Conservation (phyloP, 148 eudicot genomes). For the Arbutus unedo region DNA sequence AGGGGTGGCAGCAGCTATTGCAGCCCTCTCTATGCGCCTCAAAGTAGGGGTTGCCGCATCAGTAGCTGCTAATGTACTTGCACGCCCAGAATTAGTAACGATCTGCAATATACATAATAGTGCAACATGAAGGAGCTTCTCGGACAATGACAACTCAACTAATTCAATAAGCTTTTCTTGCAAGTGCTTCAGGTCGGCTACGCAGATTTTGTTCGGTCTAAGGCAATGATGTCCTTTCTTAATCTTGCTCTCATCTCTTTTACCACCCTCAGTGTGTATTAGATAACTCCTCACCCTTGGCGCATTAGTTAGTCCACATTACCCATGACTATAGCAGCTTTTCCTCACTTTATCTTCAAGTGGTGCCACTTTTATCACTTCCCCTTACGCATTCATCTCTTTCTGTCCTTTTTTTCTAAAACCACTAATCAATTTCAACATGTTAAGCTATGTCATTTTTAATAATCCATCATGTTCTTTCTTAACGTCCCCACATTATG, state of each 20-base stretch:
- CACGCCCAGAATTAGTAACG: conserved; percentile 96
- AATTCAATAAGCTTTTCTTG: background rate
- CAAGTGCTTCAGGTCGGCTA: background rate
- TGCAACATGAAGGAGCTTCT: background rate
- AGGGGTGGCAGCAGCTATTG: conserved; percentile 99
- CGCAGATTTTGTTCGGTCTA: background rate
- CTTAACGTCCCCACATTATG: background rate
- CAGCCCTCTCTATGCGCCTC: conserved; percentile 97
- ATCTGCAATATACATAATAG: conserved; percentile 44
- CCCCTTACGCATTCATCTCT: background rate
- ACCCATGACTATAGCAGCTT: no score
- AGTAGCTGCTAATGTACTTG: conserved; percentile 89
- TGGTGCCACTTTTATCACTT: background rate
- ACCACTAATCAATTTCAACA: background rate
- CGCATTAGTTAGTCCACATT: background rate
- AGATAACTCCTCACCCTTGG: background rate
- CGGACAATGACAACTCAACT: background rate
- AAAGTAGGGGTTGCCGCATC: conserved; percentile 98
- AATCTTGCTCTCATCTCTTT: background rate
- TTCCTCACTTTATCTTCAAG: no score
- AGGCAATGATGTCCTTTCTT: background rate
- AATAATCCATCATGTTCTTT: background rate
- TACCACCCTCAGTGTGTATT: background rate
- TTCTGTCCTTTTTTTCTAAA: background rate
- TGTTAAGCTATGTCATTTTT: background rate